Base-by-base conservation (phyloP, 306 rosid genomes). In the Vigna reflexopilosa region DNA sequence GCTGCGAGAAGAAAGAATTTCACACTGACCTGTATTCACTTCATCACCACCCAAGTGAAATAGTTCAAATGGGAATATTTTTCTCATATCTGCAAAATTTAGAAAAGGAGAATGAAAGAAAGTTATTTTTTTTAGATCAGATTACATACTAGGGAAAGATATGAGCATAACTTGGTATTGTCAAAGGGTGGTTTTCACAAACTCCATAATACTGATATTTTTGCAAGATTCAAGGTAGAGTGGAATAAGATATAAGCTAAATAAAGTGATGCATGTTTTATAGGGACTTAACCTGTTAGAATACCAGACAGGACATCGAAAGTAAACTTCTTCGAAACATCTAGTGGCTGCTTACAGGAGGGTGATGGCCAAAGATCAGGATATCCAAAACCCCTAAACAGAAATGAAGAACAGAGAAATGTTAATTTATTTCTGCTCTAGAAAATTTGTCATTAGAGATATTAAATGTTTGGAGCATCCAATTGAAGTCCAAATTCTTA, bases 41-140 rank as follows among this genome's bases (percentile, higher is more conserved):
- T 95, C 99, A 87, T 95, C 99, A 75, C 99, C 99, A 17, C 99
- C 99, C 93, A 95, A 87, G 90, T 95, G 99, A 86, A 95, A 85
- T 59, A 95, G 94, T 90, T 93, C 99, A 42, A 95, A 95, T 79
- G 97, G 98, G 79, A 95, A 95, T 70, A 93, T 86, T 81, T 93
- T 90, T 86, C 99, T 95, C 90, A 95, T 76, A 82, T 93, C 99
- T 95, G 96, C 75, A 85, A 64, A 48, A 51, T 55, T 75, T 48
- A 83, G 59, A 65, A 73, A 58, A 80, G 16, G 64, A 73, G 28
- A 81, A 64, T 11, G 72, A 57, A 51, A n/a, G 36, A 57, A 44
- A 32, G 45, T 54, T 68, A 73, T 73, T 17, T 22, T 59, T 34
- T 15, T 19, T 19, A 62, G 48, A 61, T 36, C 67, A 40, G n/a